Evolutionary conservation across 257 asterid genomes (phyloP).

Genomic region (Penstemon barbatus): DNA sequence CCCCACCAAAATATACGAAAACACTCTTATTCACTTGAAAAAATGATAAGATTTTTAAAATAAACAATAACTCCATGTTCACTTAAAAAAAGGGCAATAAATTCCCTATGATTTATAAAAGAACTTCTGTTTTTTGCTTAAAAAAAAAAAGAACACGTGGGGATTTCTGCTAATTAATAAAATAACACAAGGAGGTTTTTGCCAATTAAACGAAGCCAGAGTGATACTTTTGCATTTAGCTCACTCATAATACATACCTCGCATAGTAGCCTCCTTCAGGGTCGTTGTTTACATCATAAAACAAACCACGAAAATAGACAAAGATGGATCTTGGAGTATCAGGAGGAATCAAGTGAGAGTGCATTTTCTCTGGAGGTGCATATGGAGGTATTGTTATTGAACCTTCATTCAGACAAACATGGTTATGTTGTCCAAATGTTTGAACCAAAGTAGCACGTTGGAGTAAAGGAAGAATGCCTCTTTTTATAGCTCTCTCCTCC

Average conservation of each 20-base stretch:
- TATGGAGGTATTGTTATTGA: conserved; percentile 82
- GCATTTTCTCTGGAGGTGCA: conserved; percentile 89
- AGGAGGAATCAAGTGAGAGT: conserved; percentile 77
- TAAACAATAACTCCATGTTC: too few species aligned
- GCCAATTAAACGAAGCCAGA: too few species aligned
- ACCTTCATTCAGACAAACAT: conserved; percentile 75
- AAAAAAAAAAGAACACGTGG: too few species aligned
- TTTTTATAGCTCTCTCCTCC: conserved; percentile 87
- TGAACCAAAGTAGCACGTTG: conserved; percentile 79
- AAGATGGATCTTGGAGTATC: conserved; percentile 81
- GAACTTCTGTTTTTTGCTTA: too few species aligned
- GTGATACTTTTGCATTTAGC: too few species aligned
- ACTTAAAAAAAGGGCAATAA: too few species aligned
- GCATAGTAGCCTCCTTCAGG: conserved; percentile 92
- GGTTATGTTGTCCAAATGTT: conserved; percentile 84
- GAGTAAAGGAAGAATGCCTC: conserved; percentile 73
- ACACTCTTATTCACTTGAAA: too few species aligned
- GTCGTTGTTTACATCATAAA: conserved; percentile 72
- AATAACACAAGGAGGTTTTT: too few species aligned
- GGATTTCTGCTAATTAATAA: too few species aligned
- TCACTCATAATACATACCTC: conserved; percentile 40
- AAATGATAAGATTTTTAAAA: too few species aligned
- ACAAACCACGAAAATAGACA: conserved; percentile 80
- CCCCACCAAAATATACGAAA: too few species aligned
- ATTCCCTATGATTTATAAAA: too few species aligned